These are phyloP conservation scores for Francoa sonchifolia DNA, from an alignment of 441 rosid genomes.

Conservation along the genomic window DNA sequence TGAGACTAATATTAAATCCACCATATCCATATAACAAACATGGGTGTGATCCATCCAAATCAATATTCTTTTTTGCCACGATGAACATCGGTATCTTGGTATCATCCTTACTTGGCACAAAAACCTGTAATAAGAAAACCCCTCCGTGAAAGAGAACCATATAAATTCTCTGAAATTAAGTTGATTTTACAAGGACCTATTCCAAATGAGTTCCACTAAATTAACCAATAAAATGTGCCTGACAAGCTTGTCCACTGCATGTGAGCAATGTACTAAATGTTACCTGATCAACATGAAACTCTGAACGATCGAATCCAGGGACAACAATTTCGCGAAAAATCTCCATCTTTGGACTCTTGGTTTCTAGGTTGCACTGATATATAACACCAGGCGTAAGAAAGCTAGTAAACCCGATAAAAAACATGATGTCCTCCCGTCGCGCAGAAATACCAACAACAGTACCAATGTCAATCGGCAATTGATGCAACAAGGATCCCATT, in stretches of 20 bases:
- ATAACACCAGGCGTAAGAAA: slow-evolving; percentile 81
- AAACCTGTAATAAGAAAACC: slow-evolving; percentile 37
- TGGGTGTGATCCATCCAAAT: slow-evolving; percentile 79
- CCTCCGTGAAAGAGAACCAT: slow-evolving; percentile 4
- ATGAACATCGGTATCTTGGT: slow-evolving; percentile 74
- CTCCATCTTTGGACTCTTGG: slow-evolving; percentile 54
- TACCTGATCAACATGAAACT: slow-evolving; percentile 75
- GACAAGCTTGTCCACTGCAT: too few species aligned
- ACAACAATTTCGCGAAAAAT: slow-evolving; percentile 65
- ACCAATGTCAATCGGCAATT: slow-evolving; percentile 70
- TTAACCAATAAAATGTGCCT: not conserved
- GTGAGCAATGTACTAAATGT: too few species aligned
- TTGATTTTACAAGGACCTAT: too few species aligned
- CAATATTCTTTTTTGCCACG: slow-evolving; percentile 50
- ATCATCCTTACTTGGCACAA: slow-evolving; percentile 73
- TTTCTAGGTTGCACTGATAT: slow-evolving; percentile 63
- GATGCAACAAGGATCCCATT: slow-evolving; percentile 68
- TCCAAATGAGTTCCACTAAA: too few species aligned
- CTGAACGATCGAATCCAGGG: slow-evolving; percentile 63
- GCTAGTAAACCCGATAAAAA: slow-evolving; percentile 68
- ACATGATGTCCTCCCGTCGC: slow-evolving; percentile 43
- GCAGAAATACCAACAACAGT: slow-evolving; percentile 56
- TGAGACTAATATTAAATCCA: slow-evolving; percentile 76
- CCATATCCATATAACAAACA: slow-evolving; percentile 90
- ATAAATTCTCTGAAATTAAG: too few species aligned